phyloP scores from a whole-genome alignment of 495 filamentous ascomycete species.

The Rhypophila decipiens region DNA sequence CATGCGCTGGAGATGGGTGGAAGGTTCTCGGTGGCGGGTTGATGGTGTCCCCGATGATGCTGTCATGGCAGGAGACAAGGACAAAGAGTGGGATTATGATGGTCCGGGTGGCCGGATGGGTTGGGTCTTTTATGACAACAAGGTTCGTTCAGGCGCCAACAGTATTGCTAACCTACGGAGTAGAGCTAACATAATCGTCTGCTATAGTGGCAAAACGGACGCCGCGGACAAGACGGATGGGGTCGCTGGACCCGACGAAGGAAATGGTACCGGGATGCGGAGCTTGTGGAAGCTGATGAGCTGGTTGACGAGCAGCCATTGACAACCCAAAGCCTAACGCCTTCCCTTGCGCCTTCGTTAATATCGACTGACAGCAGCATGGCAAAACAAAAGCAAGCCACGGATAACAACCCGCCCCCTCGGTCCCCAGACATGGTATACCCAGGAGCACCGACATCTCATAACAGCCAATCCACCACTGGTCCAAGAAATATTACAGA shows the following conservation, averaged over 20 bases:
- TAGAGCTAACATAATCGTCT: slow-evolving; percentile 2
- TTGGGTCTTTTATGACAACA: slow-evolving; percentile 98
- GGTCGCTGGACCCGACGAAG: slow-evolving; percentile 86
- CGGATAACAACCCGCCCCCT: neutral
- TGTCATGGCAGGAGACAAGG: slow-evolving; percentile 35
- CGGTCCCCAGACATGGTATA: neutral
- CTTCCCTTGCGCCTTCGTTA: neutral
- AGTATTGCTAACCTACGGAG: neutral
- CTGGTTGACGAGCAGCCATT: slow-evolving; percentile 5
- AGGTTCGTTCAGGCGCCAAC: slow-evolving; percentile 47
- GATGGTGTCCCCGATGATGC: slow-evolving; percentile 63
- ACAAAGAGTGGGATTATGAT: slow-evolving; percentile 44
- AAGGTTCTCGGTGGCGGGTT: slow-evolving; percentile 76
- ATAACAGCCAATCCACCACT: neutral
- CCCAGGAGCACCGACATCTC: neutral
- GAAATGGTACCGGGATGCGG: slow-evolving; percentile 95
- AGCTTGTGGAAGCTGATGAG: slow-evolving; percentile 71
- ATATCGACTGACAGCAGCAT: too few species aligned
- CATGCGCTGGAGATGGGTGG: slow-evolving; percentile 85
- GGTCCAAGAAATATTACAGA: too few species aligned
- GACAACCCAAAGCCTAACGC: neutral
- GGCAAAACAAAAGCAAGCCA: neutral
- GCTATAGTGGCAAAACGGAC: slow-evolving; percentile 81
- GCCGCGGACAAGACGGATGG: slow-evolving; percentile 86
- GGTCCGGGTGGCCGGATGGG: slow-evolving; percentile 59